phyloP scores from a whole-genome alignment of 371 early-diverging fungal genomes.

The Zychaea mexicana region DNA sequence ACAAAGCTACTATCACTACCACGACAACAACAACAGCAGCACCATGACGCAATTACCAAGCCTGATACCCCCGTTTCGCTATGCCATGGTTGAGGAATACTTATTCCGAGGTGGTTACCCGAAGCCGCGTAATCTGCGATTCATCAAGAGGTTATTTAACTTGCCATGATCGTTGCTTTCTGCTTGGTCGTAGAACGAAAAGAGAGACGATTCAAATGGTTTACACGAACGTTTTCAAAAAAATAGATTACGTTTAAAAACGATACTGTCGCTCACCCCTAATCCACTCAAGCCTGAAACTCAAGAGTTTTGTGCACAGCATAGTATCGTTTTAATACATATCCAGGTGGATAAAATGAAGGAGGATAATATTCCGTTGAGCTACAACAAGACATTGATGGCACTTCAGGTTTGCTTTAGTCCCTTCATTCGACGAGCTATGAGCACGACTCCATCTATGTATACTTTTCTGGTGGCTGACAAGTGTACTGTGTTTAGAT shows the following conservation, averaged over 20 bases:
- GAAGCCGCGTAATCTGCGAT: conserved; percentile 80
- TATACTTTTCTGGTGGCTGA: not conserved
- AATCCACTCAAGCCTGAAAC: conserved; percentile 66
- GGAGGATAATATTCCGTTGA: conserved; percentile 83
- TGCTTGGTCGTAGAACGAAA: no score
- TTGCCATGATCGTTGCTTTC: no score
- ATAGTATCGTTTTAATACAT: conserved; percentile 71
- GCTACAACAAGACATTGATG: conserved; percentile 74
- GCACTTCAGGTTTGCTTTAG: conserved; percentile 63
- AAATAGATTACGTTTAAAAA: conserved; percentile 76
- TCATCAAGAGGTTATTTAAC: conserved; percentile 81
- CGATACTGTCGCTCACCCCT: conserved; percentile 88
- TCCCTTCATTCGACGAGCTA: not conserved
- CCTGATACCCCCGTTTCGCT: conserved; percentile 85
- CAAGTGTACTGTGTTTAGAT: conserved; percentile 38
- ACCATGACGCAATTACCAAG: conserved; percentile 43
- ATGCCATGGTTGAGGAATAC: conserved; percentile 78
- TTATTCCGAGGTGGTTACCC: conserved; percentile 90
- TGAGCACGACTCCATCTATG: not conserved
- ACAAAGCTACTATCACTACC: no score
- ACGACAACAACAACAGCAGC: not conserved
- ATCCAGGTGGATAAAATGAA: conserved; percentile 85
- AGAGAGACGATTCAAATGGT: no score
- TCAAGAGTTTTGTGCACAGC: conserved; percentile 62
- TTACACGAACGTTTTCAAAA: no score